Evolutionary conservation across 2,329 filamentous ascomycete genomes (phyloP).

Genomic region (Mollisiaceae sp.): DNA sequence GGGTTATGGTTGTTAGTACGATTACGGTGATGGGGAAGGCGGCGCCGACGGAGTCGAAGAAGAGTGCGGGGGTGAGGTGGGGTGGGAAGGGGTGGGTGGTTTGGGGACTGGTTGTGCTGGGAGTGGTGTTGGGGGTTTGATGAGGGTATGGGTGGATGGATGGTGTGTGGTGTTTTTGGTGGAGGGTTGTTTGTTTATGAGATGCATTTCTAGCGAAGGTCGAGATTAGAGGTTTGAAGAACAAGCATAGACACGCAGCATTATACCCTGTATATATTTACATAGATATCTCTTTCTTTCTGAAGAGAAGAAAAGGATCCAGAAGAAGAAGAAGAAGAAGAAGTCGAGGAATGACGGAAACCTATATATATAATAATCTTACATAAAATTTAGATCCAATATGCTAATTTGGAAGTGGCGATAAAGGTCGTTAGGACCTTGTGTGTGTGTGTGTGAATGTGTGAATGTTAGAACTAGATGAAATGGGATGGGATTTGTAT

Average conservation of each 20-base stretch:
- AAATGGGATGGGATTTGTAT: not conserved
- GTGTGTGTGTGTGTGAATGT: too few relatives aligned
- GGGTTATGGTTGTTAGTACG: constrained; percentile 36
- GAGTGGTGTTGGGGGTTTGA: not conserved
- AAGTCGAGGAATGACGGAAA: not conserved
- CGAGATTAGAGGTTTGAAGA: not conserved
- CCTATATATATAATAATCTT: not conserved
- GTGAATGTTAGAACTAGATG: not conserved
- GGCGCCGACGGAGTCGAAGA: constrained; percentile 31
- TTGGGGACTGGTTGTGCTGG: not conserved
- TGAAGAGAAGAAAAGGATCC: too few relatives aligned
- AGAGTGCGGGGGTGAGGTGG: constrained; percentile 21
- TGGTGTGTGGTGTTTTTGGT: not conserved
- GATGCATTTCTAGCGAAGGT: not conserved
- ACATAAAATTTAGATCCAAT: not conserved
- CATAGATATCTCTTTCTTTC: constrained; percentile 2
- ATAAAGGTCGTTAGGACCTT: too few relatives aligned
- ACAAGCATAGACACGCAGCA: constrained; percentile 1
- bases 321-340: not conserved
- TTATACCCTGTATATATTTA: constrained; percentile 10
- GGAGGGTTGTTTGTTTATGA: not conserved
- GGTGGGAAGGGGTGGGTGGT: not conserved
- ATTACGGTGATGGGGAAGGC: constrained; percentile 34
- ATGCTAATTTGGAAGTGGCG: too few relatives aligned
- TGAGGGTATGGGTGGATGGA: not conserved